These are phyloP conservation scores for Cerioporus squamosus DNA, from an alignment of 1,284 basidiomycete genomes.

Conservation along the genomic window DNA sequence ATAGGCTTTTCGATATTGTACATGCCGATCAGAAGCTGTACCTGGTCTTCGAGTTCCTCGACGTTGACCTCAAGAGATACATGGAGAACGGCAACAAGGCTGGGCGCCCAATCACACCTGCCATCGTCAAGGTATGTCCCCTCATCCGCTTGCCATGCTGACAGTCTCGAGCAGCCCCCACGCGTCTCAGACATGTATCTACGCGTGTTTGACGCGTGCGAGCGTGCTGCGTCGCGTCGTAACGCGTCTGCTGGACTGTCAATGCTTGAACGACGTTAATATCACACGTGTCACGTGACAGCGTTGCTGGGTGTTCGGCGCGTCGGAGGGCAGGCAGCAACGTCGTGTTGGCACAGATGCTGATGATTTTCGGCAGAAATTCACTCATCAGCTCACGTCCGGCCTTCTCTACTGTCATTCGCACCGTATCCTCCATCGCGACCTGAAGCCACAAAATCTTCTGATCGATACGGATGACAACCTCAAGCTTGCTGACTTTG, in stretches of 20 bases:
- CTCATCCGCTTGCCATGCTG: not conserved
- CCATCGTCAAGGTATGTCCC: constrained; percentile 82
- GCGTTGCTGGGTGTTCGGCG: not conserved
- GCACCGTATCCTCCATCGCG: constrained; percentile 94
- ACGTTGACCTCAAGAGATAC: constrained; percentile 94
- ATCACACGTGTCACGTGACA: constrained; percentile 32
- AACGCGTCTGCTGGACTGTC: constrained; percentile 29
- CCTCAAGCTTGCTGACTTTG: constrained; percentile 96
- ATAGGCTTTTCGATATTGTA: constrained; percentile 94
- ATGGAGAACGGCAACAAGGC: constrained; percentile 87
- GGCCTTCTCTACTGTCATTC: constrained; percentile 96
- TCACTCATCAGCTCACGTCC: constrained; percentile 84
- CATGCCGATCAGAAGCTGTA: constrained; percentile 97
- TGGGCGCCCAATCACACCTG: constrained; percentile 72
- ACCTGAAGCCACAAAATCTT: constrained; percentile 97
- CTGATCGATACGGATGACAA: constrained; percentile 92
- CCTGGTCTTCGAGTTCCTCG: constrained; percentile 95
- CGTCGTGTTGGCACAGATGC: not conserved
- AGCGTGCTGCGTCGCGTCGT: constrained; percentile 28
- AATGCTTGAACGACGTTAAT: constrained; percentile 9
- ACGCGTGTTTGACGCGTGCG: constrained; percentile 33
- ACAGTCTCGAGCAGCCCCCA: not conserved
- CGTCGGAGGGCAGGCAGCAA: not conserved
- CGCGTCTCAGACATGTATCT: constrained; percentile 1
- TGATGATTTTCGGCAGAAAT: constrained; percentile 65